Percentiles rank a stretch among this genome's conserved stretches.
phyloP scores from a whole-genome alignment of 257 asterid genomes.

The Solanum medicagineum region DNA sequence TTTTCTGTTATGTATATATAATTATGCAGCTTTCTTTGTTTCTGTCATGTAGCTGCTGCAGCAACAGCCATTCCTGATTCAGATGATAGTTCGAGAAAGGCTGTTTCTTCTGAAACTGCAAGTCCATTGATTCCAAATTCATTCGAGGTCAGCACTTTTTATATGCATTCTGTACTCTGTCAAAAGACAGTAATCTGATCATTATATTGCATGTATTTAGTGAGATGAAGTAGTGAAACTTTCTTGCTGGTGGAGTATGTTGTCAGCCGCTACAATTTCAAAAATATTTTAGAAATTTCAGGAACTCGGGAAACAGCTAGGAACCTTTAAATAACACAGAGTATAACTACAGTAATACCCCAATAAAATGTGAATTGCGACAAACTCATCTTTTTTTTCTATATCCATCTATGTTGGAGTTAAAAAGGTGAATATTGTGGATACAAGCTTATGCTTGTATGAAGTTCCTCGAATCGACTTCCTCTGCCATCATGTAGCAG shows the following conservation, averaged over 20 bases:
- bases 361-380: neutral
- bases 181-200: neutral
- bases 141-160: slow-evolving; percentile 33
- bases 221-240: neutral
- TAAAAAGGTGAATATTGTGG: neutral
- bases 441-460: neutral
- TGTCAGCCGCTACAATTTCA: neutral
- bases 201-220: neutral
- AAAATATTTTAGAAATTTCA: neutral
- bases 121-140: slow-evolving; percentile 40
- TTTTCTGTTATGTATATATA: neutral
- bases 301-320: neutral
- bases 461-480: neutral
- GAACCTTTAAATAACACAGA: neutral
- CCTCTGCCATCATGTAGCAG: neutral
- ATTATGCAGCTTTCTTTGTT: neutral
- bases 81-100: slow-evolving; percentile 25
- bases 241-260: neutral
- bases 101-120: slow-evolving; percentile 15
- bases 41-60: neutral
- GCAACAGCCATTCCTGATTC: slow-evolving; percentile 12
- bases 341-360: neutral
- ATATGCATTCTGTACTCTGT: neutral
- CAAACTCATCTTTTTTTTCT: neutral
- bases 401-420: neutral